Percentiles rank a stretch among this genome's conserved stretches.
phyloP scores from a whole-genome alignment of 495 filamentous ascomycete species.

The Penicillium subrubescens region DNA sequence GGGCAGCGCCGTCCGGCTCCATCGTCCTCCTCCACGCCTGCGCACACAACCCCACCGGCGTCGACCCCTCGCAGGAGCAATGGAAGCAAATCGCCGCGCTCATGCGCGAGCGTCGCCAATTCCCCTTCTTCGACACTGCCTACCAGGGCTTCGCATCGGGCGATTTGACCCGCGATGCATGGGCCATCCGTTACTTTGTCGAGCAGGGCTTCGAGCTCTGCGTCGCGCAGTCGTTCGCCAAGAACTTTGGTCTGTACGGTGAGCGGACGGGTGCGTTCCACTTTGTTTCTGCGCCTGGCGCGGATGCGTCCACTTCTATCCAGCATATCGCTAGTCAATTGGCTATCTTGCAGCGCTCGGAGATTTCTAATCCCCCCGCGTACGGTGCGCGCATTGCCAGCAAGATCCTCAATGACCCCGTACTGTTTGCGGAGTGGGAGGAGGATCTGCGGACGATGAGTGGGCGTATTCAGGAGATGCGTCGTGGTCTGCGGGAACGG shows the following conservation, averaged over 20 bases:
- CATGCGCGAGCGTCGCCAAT: slow-evolving; percentile 74
- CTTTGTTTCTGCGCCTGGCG: slow-evolving; percentile 74
- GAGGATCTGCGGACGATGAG: slow-evolving; percentile 91
- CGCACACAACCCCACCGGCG: slow-evolving; percentile 97
- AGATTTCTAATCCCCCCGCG: slow-evolving; percentile 95
- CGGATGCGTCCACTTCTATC: slow-evolving; percentile 63
- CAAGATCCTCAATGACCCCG: slow-evolving; percentile 76
- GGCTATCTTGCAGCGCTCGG: slow-evolving; percentile 90
- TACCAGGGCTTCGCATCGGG: slow-evolving; percentile 99
- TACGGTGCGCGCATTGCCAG: slow-evolving; percentile 91
- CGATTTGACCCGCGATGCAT: slow-evolving; percentile 79
- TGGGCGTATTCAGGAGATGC: slow-evolving; percentile 89
- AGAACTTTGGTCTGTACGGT: slow-evolving; percentile 98
- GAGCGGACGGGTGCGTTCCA: slow-evolving; percentile 97
- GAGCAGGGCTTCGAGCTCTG: slow-evolving; percentile 94
- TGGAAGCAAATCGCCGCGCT: slow-evolving; percentile 86
- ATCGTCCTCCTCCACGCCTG: slow-evolving; percentile 95
- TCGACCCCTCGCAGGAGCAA: slow-evolving; percentile 91
- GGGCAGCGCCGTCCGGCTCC: slow-evolving; percentile 70
- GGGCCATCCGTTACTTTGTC: slow-evolving; percentile 91
- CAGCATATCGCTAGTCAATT: slow-evolving; percentile 79
- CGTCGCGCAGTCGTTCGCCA: slow-evolving; percentile 94
- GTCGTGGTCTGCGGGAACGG: slow-evolving; percentile 69
- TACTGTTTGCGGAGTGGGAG: slow-evolving; percentile 92
- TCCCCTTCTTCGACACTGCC: slow-evolving; percentile 98